These are phyloP conservation scores for Apostasia shenzhenica DNA, from an alignment of 106 monocot species.

Conservation along the genomic window DNA sequence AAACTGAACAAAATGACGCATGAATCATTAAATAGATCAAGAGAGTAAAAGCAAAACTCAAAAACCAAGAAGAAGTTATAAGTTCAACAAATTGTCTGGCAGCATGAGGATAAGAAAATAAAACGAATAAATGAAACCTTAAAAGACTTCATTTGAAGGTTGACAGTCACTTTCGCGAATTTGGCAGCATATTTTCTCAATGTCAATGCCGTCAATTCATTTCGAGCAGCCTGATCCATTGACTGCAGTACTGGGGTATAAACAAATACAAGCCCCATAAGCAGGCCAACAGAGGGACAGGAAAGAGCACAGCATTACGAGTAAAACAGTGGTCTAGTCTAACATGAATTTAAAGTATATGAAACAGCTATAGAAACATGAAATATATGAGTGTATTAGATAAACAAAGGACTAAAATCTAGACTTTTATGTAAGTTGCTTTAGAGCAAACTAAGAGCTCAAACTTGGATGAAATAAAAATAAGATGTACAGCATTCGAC, in stretches of 20 bases:
- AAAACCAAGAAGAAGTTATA: neutral
- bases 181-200: constrained; percentile 87
- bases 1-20: neutral
- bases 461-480: too few species aligned
- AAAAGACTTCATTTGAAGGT: constrained; percentile 88
- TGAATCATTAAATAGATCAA: neutral
- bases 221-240: constrained; percentile 79
- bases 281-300: neutral
- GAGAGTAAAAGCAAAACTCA: neutral
- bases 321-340: too few species aligned
- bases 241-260: constrained; percentile 77
- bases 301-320: too few species aligned
- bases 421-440: too few species aligned
- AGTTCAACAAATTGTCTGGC: neutral
- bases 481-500: too few species aligned
- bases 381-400: too few species aligned
- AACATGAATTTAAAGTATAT: too few species aligned
- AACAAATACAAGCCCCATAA: neutral
- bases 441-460: too few species aligned
- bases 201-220: constrained; percentile 71
- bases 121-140: constrained; percentile 49
- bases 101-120: neutral
- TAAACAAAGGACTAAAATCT: too few species aligned
- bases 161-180: constrained; percentile 88
- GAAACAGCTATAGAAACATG: too few species aligned